Evolutionary conservation across 768 basidiomycete species (phyloP), one percentile per base, ranked within the genome.

Genomic region (Tulasnella calospora): DNA sequence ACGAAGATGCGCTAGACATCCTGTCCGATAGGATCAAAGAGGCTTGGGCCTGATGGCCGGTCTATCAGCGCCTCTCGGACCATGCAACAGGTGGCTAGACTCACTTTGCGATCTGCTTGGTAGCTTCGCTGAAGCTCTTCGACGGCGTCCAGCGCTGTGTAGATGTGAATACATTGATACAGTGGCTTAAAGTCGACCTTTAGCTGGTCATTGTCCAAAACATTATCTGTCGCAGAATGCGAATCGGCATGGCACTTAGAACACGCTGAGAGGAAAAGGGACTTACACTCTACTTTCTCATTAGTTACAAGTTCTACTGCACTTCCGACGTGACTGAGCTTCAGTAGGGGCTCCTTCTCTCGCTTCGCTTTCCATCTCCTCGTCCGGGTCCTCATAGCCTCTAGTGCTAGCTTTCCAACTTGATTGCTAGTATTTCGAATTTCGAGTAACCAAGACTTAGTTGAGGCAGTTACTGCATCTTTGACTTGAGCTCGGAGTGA

Each of bases 131-230:
- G 94, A 13, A 99, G 88, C 80, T 97, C 96, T 57, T 93, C 92
- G 47, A 96, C 88, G n/a, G 92, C 91, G 83, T 96, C 94, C 30
- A 99, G 87, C 7, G 95, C 90, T 78, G 92, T 90, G 84, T 99
- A 97, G 79, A 98, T 98, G 82, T 98, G 98, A 74, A 99, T 96
- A 83, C 95, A 97, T 85, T 98, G 94, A 81, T 95, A 97, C 17
- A 99, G 85, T 17, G 97, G 96, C 81, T 92, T 93, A 86, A 99
- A 99, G 84, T 98, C 95, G 71, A 99, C 93, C 71, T 88, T 88
- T 40, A 98, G 87, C 80, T 91, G 88, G 77, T 97, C 94, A 82
- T 95, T 96, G 81, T 97, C 91, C n/a, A 99, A 87, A 3, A 96
- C 92, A 83, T 96, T 92, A 83, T 92, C 96, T 98, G 81, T 33